phyloP scores from a whole-genome alignment of 1,284 basidiomycete species.

The Psilocybe mexicana region DNA sequence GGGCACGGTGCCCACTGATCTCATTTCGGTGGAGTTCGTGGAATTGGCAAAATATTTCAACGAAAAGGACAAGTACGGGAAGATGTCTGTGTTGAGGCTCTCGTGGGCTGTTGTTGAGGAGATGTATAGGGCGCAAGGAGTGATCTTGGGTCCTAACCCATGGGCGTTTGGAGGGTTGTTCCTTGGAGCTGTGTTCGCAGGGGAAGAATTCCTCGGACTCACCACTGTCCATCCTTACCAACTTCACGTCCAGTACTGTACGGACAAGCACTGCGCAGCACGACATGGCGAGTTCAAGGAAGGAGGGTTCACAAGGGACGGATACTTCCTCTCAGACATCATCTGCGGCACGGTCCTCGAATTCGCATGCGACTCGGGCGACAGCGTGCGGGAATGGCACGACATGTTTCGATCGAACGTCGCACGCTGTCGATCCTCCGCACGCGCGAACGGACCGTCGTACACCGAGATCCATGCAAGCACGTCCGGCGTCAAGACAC shows the following conservation, averaged over 20 bases:
- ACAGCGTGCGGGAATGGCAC: background rate
- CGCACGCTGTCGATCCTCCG: background rate
- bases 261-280: background rate
- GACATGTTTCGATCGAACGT: background rate
- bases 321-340: background rate
- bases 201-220: background rate
- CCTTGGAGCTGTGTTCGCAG: background rate
- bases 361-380: background rate
- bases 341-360: background rate
- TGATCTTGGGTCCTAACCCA: slow-evolving; percentile 1
- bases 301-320: background rate
- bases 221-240: background rate
- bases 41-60: background rate
- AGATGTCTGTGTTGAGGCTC: background rate
- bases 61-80: background rate
- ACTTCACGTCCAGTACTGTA: background rate
- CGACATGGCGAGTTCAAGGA: background rate
- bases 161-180: slow-evolving; percentile 1
- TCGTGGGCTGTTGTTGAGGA: background rate
- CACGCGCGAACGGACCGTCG: background rate
- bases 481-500: background rate
- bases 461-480: background rate
- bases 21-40: background rate
- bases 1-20: background rate
- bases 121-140: background rate